These are phyloP conservation scores for Aureobasidium sp. DNA, from an alignment of 2,329 filamentous ascomycete genomes.

Conservation along the genomic window DNA sequence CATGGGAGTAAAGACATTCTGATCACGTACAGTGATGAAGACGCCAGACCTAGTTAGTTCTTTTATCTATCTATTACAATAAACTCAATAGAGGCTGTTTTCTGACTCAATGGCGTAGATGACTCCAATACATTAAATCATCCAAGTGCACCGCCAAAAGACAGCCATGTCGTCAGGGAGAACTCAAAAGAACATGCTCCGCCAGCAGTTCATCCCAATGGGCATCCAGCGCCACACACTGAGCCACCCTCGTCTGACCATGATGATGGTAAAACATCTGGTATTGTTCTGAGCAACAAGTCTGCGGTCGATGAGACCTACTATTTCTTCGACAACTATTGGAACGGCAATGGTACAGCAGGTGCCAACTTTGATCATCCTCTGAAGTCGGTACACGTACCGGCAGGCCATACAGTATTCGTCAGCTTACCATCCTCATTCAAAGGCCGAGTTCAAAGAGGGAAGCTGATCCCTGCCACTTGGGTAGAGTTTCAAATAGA, in stretches of 20 bases:
- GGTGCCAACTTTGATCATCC: constrained; percentile 37
- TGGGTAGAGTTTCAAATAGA: constrained; percentile 37
- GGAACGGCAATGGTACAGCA: constrained; percentile 35
- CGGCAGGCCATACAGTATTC: constrained; percentile 26
- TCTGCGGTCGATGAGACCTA: constrained; percentile 29
- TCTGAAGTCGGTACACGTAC: constrained; percentile 29
- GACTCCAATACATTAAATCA: not conserved
- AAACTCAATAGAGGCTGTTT: too few species aligned
- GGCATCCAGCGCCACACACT: not conserved
- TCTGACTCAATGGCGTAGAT: not conserved
- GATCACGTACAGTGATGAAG: constrained; percentile 34
- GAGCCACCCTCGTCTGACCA: not conserved
- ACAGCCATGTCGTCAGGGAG: too few species aligned
- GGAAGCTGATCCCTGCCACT: constrained; percentile 31
- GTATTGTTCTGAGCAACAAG: constrained; percentile 35
- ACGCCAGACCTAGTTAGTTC: constrained; percentile 14
- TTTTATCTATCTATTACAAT: not conserved
- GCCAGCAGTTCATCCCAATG: not conserved
- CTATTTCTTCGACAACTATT: constrained; percentile 38
- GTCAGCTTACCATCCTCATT: constrained; percentile 24
- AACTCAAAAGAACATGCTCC: too few species aligned
- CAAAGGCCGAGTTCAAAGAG: constrained; percentile 38
- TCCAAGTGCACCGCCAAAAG: too few species aligned
- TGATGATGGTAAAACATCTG: constrained; percentile 22
- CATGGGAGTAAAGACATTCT: constrained; percentile 35